Evolutionary conservation across 2,329 filamentous ascomycete genomes (phyloP), one percentile per base, ranked within the genome.

Genomic region (Aspergillus aculeatus): DNA sequence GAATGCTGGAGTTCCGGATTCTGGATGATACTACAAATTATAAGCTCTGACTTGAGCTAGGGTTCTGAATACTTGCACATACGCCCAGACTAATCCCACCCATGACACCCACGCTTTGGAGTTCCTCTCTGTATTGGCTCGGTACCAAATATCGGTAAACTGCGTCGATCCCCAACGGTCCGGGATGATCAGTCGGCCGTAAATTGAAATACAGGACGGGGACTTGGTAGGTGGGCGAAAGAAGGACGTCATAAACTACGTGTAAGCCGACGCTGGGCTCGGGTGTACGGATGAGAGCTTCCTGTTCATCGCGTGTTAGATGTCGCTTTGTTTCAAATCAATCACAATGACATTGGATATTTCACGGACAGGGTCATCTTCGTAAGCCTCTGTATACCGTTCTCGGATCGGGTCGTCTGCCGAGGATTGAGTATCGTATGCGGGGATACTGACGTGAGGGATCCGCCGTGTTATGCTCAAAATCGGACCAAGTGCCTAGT

Each of bases 31-130:
- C 86, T 94, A 77, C 73, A 62, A 68, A 69, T 66, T 65, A 76
- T 78, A 73, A 75, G 73, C 66, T 69, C 59, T 69, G 68, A 58
- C 66, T 66, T 65, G 60, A 61, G 60, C 59, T 62, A 66, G 57
- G 66, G 57, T 63, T 61, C 54, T 61, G 62, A 64, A 50, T 58
- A 58, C 52, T 65, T 68, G 65, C 67, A 87, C 89, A 80, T 80
- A 92, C 90, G 70, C 89, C 89, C 72, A 87, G 85, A 67, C 89
- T 92, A 71, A 94, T 89, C 64, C 88, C 89, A 49, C 90, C 89
- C 67, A 91, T 84, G 24, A 85, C 80, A 35, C 89, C 88, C 50
- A 84, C 78, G 54, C 77, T 78, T 66, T 84, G 84, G 63, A 93
- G 81, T 61, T 82, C 77, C 55, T 80, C 77, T 71, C 85, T 88